phyloP scores from a whole-genome alignment of 2,329 filamentous ascomycete genomes.

The Fusarium algeriense region DNA sequence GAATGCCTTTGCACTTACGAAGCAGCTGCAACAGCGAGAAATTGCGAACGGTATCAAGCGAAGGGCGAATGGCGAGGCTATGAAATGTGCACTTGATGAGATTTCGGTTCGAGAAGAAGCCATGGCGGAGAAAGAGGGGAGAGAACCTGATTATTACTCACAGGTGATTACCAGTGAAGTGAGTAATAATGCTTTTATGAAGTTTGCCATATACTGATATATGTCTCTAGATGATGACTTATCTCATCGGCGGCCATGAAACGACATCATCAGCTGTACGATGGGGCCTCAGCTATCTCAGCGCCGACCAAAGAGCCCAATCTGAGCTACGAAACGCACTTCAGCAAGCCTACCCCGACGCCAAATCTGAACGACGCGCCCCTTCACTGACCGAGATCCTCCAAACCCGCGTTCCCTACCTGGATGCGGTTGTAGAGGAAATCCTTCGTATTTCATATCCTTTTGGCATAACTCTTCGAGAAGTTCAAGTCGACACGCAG shows the following conservation, averaged over 20 bases:
- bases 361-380: constrained; percentile 1
- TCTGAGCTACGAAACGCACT: constrained; percentile 3
- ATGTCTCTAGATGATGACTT: constrained; percentile 21
- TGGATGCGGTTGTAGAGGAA: constrained; percentile 31
- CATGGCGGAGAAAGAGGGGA: constrained; percentile 20
- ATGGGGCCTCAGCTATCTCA: constrained; percentile 31
- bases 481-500: constrained; percentile 25
- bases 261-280: constrained; percentile 26
- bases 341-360: constrained; percentile 7
- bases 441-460: constrained; percentile 21
- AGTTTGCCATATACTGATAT: no score
- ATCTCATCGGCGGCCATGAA: constrained; percentile 30
- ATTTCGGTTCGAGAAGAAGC: constrained; percentile 26
- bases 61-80: constrained; percentile 12
- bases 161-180: constrained; percentile 27
- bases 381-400: constrained; percentile 22
- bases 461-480: constrained; percentile 12
- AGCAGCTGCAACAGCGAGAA: not conserved
- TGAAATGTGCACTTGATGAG: constrained; percentile 30
- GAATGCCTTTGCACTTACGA: not conserved
- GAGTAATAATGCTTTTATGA: not conserved
- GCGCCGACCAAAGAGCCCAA: constrained; percentile 20
- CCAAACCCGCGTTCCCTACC: constrained; percentile 23
- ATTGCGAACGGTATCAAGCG: constrained; percentile 15
- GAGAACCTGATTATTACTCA: constrained; percentile 22